Base-by-base conservation (phyloP, 495 filamentous ascomycete genomes). In the Xylaria cubensis region DNA sequence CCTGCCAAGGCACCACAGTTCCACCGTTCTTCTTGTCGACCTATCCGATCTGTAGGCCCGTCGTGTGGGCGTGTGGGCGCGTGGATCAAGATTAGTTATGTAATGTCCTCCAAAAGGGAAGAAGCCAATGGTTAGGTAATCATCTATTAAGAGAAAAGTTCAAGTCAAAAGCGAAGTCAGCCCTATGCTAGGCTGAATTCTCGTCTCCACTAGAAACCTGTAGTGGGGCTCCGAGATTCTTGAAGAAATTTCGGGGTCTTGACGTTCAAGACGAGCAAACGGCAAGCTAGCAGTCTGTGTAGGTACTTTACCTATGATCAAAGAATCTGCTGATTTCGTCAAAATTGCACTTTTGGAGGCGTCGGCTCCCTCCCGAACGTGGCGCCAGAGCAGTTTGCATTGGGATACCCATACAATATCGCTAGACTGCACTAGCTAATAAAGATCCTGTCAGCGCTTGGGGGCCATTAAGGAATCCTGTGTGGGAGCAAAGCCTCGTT, bases 321-420 rank as follows among this genome's bases (percentile, higher is more conserved):
- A 19, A 34, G 19, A 36, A 36, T 21, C 44, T 67, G 46, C 41
- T 62, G 12, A 9, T 64, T 70, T 32, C 32, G 4, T 17, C 36
- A 26, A 10, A 48, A 46, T 15, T 21, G 56, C 26, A 19, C 19
- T 42, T 12, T n/a, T 1, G 15, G 29, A 61, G 41, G 32, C 69
- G 48, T 64, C 59, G 69, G 69, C 69, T 71, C 59, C 69, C 69
- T 71, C 69, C 36, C 68, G 58, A 71, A 42, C 58, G 59, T 70
- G 68, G 64, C 64, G 64, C 29, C 39, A 26, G 36, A n/a, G 62
- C 63, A 6, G 39, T 12, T 48, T 53, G 24, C 29, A 51, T 29
- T 29, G 50, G 32, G 50, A 56, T 51, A 36, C 4, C 4, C 4
- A 36, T 7, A 0, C 4, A 67, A 67, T 24, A 19, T 29, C 48